phyloP scores from a whole-genome alignment of 768 basidiomycete species.

The Phanerochaete carnosa region DNA sequence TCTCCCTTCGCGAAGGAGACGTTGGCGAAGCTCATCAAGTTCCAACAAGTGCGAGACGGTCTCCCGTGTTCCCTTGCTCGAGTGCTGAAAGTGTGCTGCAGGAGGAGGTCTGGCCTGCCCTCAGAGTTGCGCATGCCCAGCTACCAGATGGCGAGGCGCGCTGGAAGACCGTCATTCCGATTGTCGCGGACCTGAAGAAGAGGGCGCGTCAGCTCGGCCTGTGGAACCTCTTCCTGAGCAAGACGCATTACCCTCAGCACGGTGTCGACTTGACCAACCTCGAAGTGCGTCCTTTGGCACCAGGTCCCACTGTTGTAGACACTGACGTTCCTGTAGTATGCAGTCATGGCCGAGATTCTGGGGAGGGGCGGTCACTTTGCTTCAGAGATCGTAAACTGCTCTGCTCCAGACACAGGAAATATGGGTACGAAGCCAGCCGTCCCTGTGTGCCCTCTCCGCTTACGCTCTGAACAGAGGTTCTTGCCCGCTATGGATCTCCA shows the following conservation, averaged over 20 bases:
- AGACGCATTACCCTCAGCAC: conserved; percentile 84
- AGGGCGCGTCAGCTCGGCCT: conserved; percentile 87
- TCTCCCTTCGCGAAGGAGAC: conserved; percentile 86
- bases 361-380: conserved; percentile 81
- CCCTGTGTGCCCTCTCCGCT: background rate
- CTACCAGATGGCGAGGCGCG: conserved; percentile 71
- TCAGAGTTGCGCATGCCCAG: conserved; percentile 74
- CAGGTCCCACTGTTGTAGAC: background rate
- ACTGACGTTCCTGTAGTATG: conserved; percentile 56
- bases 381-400: conserved; percentile 88
- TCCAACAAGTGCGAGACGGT: conserved; percentile 65
- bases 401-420: conserved; percentile 96
- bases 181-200: conserved; percentile 80
- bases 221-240: conserved; percentile 98
- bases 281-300: conserved; percentile 53
- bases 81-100: conserved; percentile 25
- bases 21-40: conserved; percentile 76
- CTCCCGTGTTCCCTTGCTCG: background rate
- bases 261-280: conserved; percentile 92
- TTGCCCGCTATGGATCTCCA: conserved; percentile 89
- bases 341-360: conserved; percentile 94
- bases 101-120: conserved; percentile 87
- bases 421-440: conserved; percentile 65
- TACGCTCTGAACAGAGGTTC: conserved; percentile 64
- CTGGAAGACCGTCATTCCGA: conserved; percentile 82